Evolutionary conservation across 176 grass and related monocot species (phyloP), one percentile per base, ranked within the genome.

Genomic region (Otatea glauca): DNA sequence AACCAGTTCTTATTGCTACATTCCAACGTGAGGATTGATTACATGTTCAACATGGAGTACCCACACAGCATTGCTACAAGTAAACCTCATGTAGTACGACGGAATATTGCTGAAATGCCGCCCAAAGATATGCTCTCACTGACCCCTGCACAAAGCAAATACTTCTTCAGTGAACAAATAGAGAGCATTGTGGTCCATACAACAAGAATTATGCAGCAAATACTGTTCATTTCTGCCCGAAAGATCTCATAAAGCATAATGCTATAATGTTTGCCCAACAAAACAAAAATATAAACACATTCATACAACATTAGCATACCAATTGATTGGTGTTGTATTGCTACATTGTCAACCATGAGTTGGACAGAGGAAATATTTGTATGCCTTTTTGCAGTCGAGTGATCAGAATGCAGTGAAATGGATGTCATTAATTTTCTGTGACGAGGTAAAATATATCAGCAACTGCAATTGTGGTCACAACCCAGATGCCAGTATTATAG

Each of bases 71-170:
- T 58, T 32, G 7, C 68, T 70, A 39, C 48, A 12, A 2, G 72
- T 65, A 47, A 77, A 17, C 45, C 48, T 14, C 41, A 32, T 43
- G 45, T 7, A 18, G 21, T 39, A 59, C 14, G 9, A 27, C 6
- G 8, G 44, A 18, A 81, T 9, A 50, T 56, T 25, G 13, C 45
- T 77, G 50, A 73, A 42, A 81, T 72, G 48, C 59, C 15, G 23
- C 60, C 48, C 9, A 1, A 4, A 61, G 34, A 89, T 37, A 77
- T 78, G 25, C 29, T 18, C 48, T 90, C 74, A 90, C 44, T 86
- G 84, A 48, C 88, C 84, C 79, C 88, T 86, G 84, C 73, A 78
- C 7, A 86, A 27, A 73, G 27, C 38, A 86, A 90, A 66, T 6
- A 59, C 18, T 23, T 43, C 32, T 24, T 32, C 24, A 21, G 56